phyloP scores from a whole-genome alignment of 1,284 basidiomycete genomes.

The Austropuccinia psidii region DNA sequence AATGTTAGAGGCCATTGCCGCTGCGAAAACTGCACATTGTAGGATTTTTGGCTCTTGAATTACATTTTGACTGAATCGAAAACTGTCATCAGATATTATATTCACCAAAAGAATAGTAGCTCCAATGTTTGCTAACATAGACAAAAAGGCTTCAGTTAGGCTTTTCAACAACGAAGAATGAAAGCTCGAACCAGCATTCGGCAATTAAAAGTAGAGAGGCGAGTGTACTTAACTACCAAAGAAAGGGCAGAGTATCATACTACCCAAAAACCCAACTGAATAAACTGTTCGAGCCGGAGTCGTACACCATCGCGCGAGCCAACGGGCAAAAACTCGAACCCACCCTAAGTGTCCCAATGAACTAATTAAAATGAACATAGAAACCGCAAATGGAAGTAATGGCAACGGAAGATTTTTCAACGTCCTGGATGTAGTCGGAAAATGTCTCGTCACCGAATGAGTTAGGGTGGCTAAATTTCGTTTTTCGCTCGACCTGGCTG shows the following conservation, averaged over 20 bases:
- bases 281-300: constrained; percentile 12
- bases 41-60: neutral
- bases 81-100: constrained; percentile 47
- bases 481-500: constrained; percentile 1
- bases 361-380: constrained; percentile 90
- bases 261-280: constrained; percentile 20
- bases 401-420: constrained; percentile 66
- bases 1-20: constrained; percentile 25
- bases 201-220: too few relatives aligned
- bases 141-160: neutral
- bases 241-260: constrained; percentile 50
- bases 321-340: constrained; percentile 73
- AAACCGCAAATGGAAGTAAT: constrained; percentile 84
- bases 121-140: constrained; percentile 59
- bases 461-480: constrained; percentile 37
- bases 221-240: constrained; percentile 55
- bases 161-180: neutral
- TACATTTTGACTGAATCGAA: neutral
- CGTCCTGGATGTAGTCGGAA: constrained; percentile 68
- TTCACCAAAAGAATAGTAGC: constrained; percentile 80
- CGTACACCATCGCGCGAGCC: constrained; percentile 54
- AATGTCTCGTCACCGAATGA: constrained; percentile 46
- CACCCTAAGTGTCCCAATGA: constrained; percentile 76
- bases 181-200: neutral
- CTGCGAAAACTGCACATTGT: constrained; percentile 4